A percentile compares a stretch with the other conserved stretches of the same genome.
phyloP scores from a whole-genome alignment of 192 early-diverging fungal species.

The Mycoemilia scoparia region DNA sequence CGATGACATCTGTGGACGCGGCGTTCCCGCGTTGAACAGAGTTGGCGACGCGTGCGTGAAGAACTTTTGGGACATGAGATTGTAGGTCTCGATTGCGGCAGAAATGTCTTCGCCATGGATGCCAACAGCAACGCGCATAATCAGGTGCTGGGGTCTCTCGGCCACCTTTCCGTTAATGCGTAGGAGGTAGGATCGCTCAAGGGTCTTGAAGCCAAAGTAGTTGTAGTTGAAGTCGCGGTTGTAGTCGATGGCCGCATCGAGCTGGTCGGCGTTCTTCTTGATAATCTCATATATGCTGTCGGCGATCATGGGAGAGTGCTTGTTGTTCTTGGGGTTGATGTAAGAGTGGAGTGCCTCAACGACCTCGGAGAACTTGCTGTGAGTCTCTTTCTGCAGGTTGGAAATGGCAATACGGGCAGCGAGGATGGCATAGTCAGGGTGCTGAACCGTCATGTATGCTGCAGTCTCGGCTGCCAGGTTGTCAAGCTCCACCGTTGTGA shows the following conservation, averaged over 20 bases:
- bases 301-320: slow-evolving; percentile 81
- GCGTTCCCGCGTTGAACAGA: slow-evolving; percentile 96
- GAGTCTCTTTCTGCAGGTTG: slow-evolving; percentile 76
- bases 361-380: slow-evolving; percentile 63
- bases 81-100: slow-evolving; percentile 84
- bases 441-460: slow-evolving; percentile 70
- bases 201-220: slow-evolving; percentile 99
- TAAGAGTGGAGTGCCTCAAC: slow-evolving; percentile 72
- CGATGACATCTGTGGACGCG: slow-evolving; percentile 80
- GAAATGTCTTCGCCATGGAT: slow-evolving; percentile 89
- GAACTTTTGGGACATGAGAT: slow-evolving; percentile 77
- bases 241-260: slow-evolving; percentile 94
- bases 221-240: slow-evolving; percentile 96
- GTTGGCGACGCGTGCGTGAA: slow-evolving; percentile 97
- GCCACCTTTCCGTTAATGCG: slow-evolving; percentile 71
- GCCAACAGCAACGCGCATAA: slow-evolving; percentile 96
- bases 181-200: slow-evolving; percentile 90
- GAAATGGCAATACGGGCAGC: slow-evolving; percentile 93
- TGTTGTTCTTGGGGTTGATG: slow-evolving; percentile 76
- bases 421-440: slow-evolving; percentile 90
- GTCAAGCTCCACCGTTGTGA: slow-evolving; percentile 90
- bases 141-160: slow-evolving; percentile 92
- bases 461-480: slow-evolving; percentile 93
- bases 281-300: slow-evolving; percentile 50
- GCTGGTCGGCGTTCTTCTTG: slow-evolving; percentile 49